These are phyloP conservation scores for Talaromyces sp. DNA, from an alignment of 2,329 filamentous ascomycete genomes.

Conservation along the genomic window DNA sequence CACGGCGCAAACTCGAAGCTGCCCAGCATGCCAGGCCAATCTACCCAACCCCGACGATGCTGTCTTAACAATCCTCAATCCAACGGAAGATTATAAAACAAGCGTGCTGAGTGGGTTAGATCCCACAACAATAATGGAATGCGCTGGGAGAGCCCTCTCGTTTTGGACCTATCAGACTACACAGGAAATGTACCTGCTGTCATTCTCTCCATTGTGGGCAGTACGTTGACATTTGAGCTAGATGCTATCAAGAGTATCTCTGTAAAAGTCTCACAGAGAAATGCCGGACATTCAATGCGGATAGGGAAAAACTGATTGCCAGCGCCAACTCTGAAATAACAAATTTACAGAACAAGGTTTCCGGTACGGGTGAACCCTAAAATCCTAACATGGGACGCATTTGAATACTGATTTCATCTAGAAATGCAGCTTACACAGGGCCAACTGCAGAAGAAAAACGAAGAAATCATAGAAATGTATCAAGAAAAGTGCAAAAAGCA, in stretches of 20 bases:
- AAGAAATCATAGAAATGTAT: constrained; percentile 62
- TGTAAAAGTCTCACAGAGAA: constrained; percentile 68
- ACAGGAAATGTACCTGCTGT: constrained; percentile 64
- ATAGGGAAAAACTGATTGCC: constrained; percentile 67
- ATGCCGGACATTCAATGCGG: constrained; percentile 57
- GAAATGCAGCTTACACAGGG: constrained; percentile 59
- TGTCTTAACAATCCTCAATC: constrained; percentile 64
- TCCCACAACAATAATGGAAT: constrained; percentile 75
- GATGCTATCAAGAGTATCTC: constrained; percentile 71
- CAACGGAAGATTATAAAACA: constrained; percentile 84
- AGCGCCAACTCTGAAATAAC: constrained; percentile 71
- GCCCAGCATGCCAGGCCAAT: constrained; percentile 68
- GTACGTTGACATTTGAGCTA: constrained; percentile 26
- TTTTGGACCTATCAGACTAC: constrained; percentile 56
- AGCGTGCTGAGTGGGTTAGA: constrained; percentile 77
- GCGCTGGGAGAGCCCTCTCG: constrained; percentile 11
- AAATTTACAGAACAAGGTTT: constrained; percentile 58
- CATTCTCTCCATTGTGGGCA: not conserved
- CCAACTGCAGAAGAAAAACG: constrained; percentile 62
- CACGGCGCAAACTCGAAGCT: constrained; percentile 51
- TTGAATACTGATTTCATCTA: constrained; percentile 20
- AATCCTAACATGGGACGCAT: not conserved
- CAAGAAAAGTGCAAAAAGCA: constrained; percentile 67
- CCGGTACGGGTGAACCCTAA: constrained; percentile 43
- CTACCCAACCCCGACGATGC: constrained; percentile 71